Evolutionary conservation across 208 protist species (phyloP).

Genomic region (Naegleria lovaniensis): DNA sequence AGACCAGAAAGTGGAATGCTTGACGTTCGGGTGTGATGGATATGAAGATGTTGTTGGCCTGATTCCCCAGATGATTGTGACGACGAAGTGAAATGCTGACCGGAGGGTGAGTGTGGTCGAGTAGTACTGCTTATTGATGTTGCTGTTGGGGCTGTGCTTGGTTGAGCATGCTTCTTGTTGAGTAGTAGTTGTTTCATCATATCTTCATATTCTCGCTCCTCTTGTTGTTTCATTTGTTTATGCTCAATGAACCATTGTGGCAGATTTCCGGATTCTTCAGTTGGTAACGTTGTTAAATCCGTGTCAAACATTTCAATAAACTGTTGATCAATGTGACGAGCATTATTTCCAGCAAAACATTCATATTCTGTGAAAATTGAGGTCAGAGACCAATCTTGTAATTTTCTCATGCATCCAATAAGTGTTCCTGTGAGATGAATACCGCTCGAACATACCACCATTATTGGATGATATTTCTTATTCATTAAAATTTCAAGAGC

Average conservation of each 20-base stretch:
- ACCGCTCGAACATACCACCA: slow-evolving; percentile 71
- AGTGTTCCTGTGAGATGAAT: slow-evolving; percentile 72
- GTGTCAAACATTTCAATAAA: slow-evolving; percentile 92
- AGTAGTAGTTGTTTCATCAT: neutral
- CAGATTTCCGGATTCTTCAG: neutral
- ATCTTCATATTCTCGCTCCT: neutral
- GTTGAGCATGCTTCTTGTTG: neutral
- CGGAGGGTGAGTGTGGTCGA: neutral
- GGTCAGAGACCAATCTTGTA: slow-evolving; percentile 66
- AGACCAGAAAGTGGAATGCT: neutral
- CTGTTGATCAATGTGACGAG: slow-evolving; percentile 82
- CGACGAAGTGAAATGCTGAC: neutral
- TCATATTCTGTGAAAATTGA: slow-evolving; percentile 69
- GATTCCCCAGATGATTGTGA: neutral
- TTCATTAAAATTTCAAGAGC: slow-evolving; percentile 71
- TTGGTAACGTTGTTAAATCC: neutral
- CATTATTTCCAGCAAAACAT: slow-evolving; percentile 76
- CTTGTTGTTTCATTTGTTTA: neutral
- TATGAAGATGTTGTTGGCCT: neutral
- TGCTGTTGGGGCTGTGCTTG: neutral
- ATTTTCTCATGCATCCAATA: slow-evolving; percentile 70
- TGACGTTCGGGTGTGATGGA: neutral
- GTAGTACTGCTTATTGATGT: neutral
- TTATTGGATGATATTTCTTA: slow-evolving; percentile 68
- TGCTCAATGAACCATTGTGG: neutral